Base-by-base conservation (phyloP, 2,329 filamentous ascomycete genomes). In the Cercospora brassicicola region DNA sequence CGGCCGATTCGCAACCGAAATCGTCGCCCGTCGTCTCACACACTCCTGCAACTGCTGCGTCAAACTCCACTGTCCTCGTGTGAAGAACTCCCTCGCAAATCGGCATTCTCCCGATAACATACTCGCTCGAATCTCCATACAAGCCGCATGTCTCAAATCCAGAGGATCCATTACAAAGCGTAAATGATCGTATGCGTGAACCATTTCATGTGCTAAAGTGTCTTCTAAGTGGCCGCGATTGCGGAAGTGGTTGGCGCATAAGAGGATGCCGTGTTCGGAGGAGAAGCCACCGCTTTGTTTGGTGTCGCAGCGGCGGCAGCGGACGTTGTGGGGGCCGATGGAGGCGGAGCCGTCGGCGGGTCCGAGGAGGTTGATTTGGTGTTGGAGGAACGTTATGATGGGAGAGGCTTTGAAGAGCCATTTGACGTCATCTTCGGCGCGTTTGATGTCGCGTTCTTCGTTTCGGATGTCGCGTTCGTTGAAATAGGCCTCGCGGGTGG, bases 11-110 rank as follows among this genome's bases (percentile, higher is more conserved):
- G 89, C 87, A 74, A 99, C 88, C 23, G 92, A 96, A 73, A 91
- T 82, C 36, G 93, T 89, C 10, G 95, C 95, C 73, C 95, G 85
- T 76, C 88, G 84, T 69, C 93, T 86, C 62, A 99, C 94, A 80
- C 95, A 99, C 75, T 94, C 88, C 77, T 99, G 95, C 79, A 98
- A 91, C 78, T 98, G 94, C 78, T 95, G 90, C 8, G 93, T 96
- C 65, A 99, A 82, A 62, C 89, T 91, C 90, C 91, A 96, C 79
- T 98, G 93, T 59, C 90, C 90, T 74, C 93, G 85, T 1, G 89
- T 91, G 75, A 95, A 91, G 74, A 95, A 90, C 80, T 99, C 94
- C 74, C 92, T 87, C 3, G 88, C 87, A 88, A 93, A 98, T 75
- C 95, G 86, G 79, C 95, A 99, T 82, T 99, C 95, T 73, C 95